Evolutionary conservation across 2,329 filamentous ascomycete genomes (phyloP), one percentile per base, ranked within the genome.

Genomic region (Aspergillus caelatus): DNA sequence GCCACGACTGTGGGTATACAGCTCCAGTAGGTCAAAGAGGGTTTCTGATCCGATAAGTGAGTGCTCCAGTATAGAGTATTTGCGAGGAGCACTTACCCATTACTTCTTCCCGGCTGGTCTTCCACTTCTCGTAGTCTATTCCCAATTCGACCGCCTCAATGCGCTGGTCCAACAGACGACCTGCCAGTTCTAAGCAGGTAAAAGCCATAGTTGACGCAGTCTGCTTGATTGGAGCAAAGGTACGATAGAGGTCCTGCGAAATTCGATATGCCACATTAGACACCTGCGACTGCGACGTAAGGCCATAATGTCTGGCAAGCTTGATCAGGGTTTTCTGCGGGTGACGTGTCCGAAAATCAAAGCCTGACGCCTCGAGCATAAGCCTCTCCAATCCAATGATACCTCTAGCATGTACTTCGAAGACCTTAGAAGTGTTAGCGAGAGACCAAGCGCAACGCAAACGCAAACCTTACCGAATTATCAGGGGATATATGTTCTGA

Each of bases 361-460:
- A 99, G 66, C 91, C 90, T 34, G 94, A 91, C 2, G 92, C 91
- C 79, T 99, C 95, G 58, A 99, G 89, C 79, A 98, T 96, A 61
- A 96, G 86, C 6, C 95, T 88, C 79, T 99, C 95, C 4, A 98
- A 86, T 1, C 92, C 93, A 66, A 97, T 93, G 67, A 97, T 91
- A 62, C 90, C 87, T 68, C 93, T 91, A 16, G 91, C 91, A 4
- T 89, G 88, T 1, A 83, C 83, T 59, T 98, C 94, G 68, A 98
- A 96, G 30, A 91, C 82, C 91, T 95, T 57, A 14, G 10, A 46
- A 12, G 16, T 26, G 43, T 54, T 30, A 61, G 43, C 39, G 19
- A 8, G n/a, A 21, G 19, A 14, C 21, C 26, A 19, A 4, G 28
- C 26, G 7, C 7, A 36, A 36, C 4, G 23, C 52, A 14, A 19